Percentiles rank a stretch among this genome's conserved stretches.
Evolutionary conservation across 805 yeast genomes (phyloP).

Genomic region (Myxozyma monticola): DNA sequence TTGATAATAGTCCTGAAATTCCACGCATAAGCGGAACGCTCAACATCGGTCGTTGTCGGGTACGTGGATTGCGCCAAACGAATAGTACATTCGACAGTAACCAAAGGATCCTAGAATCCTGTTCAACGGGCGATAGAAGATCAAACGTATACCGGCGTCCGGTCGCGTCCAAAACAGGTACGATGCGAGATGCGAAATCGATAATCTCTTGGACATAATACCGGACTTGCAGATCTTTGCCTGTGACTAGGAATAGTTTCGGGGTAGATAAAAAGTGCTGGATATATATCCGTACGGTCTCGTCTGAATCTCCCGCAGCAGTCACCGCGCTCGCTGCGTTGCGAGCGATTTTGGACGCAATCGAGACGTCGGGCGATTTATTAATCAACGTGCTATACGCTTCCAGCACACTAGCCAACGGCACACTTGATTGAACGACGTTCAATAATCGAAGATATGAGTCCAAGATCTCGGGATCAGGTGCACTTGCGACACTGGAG

Average conservation of each 20-base stretch:
- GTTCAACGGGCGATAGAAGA: not conserved
- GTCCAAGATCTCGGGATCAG: constrained; percentile 1
- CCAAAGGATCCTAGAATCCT: constrained; percentile 10
- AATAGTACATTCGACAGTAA: constrained; percentile 17
- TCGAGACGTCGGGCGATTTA: not conserved
- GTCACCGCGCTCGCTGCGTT: constrained; percentile 6
- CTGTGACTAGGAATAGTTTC: constrained; percentile 3
- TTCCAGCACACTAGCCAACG: constrained; percentile 10
- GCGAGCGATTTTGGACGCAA: constrained; percentile 5
- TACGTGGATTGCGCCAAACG: constrained; percentile 9
- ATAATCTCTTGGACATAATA: not conserved
- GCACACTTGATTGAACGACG: constrained; percentile 10
- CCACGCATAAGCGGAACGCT: constrained; percentile 10
- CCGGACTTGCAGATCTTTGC: not conserved
- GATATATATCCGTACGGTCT: not conserved
- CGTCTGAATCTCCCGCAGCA: not conserved
- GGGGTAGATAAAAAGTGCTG: constrained; percentile 19
- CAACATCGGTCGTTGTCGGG: not conserved
- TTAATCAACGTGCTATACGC: constrained; percentile 14
- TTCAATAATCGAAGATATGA: constrained; percentile 13
- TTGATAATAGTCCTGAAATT: constrained; percentile 12
- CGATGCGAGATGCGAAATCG: constrained; percentile 6
- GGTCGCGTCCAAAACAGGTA: constrained; percentile 8
- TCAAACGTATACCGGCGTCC: too few relatives aligned
- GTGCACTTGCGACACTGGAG: constrained; percentile 3